Evolutionary conservation across 1,284 basidiomycete genomes (phyloP), one percentile per base, ranked within the genome.

Genomic region (Austroboletus novae-zelandiae): DNA sequence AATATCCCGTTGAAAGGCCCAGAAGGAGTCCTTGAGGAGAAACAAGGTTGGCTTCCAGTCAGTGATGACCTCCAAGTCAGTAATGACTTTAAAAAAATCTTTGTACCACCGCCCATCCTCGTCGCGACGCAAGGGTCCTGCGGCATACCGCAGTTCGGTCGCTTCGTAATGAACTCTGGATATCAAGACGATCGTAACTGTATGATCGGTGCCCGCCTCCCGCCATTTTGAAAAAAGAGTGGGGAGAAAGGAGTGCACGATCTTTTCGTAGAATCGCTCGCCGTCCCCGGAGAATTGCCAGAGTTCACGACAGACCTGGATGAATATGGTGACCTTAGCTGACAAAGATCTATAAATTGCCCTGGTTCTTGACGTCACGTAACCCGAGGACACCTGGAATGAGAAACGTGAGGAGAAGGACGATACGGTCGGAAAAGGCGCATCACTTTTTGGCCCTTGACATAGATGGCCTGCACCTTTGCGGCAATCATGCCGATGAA

Each of bases 271-370:
- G 71, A 91, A 97, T 4, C 94, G 83, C 68, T 96, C 93, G 18
- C 97, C 97, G 59, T 98, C 96, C 46, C 93, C 94, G 49, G 95
- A 86, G 67, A 99, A 99, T 59, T 97, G 91, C 93, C 94, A 99
- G 54, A 98, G 84, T 67, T 99, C 97, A 47, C 86, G 81, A 62
- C 93, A 95, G 14, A 99, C 87, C 75, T 98, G 95, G 47, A 99
- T 91, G 69, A 98, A 97, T 47, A 99, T 87, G 3, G 84, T 91
- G 37, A 89, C 83, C 68, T 91, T 94, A 35, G 96, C 93, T 5
- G 94, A 97, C 46, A 94, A 81, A 15, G 92, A 94, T 34, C 96
- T 81, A 62, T 90, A 98, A 45, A 98, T 86, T 17, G 89, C 75
- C 70, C 95, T 97, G 13, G 96, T 98, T 20, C 83, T 77, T 20